phyloP scores from a whole-genome alignment of 768 basidiomycete genomes.

The Russula sp. region DNA sequence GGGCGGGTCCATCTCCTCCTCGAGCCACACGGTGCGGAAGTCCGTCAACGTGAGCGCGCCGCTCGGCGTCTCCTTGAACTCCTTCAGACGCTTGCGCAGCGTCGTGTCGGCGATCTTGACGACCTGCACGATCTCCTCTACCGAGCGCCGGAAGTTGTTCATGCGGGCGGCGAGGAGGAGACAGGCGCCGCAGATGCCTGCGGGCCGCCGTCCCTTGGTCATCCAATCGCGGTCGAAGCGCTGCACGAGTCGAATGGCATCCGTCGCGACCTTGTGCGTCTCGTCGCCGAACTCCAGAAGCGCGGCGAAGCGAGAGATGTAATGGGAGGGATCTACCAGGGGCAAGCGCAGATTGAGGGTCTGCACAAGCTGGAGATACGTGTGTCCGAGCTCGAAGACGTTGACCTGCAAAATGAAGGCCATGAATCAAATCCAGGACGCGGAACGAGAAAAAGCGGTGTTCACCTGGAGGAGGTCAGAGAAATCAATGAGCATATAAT shows the following conservation, averaged over 20 bases:
- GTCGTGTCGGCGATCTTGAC: slow-evolving; percentile 99
- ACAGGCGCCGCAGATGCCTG: slow-evolving; percentile 96
- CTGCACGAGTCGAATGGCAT: slow-evolving; percentile 89
- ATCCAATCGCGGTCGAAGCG: slow-evolving; percentile 98
- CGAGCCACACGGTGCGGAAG: slow-evolving; percentile 85
- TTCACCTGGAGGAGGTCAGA: slow-evolving; percentile 87
- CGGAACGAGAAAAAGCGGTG: background rate
- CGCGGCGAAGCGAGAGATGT: slow-evolving; percentile 91
- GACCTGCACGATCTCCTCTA: slow-evolving; percentile 96
- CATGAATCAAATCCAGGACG: background rate
- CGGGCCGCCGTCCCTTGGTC: slow-evolving; percentile 88
- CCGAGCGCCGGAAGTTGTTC: slow-evolving; percentile 92
- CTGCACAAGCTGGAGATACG: slow-evolving; percentile 90
- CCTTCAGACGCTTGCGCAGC: slow-evolving; percentile 85
- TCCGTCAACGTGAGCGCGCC: slow-evolving; percentile 82
- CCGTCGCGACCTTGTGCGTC: slow-evolving; percentile 84
- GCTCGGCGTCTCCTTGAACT: slow-evolving; percentile 88
- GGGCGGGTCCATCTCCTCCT: slow-evolving; percentile 88
- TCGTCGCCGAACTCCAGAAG: slow-evolving; percentile 96
- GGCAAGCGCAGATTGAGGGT: slow-evolving; percentile 80
- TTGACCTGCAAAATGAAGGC: slow-evolving; percentile 58
- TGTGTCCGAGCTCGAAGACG: slow-evolving; percentile 94
- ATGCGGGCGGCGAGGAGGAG: slow-evolving; percentile 93
- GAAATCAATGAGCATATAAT: slow-evolving; percentile 98
- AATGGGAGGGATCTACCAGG: slow-evolving; percentile 92